Percentiles rank a stretch among this genome's conserved stretches.
These are phyloP conservation scores for Rhynchosporium graminicola DNA, from an alignment of 2,329 filamentous ascomycete genomes.

Conservation along the genomic window DNA sequence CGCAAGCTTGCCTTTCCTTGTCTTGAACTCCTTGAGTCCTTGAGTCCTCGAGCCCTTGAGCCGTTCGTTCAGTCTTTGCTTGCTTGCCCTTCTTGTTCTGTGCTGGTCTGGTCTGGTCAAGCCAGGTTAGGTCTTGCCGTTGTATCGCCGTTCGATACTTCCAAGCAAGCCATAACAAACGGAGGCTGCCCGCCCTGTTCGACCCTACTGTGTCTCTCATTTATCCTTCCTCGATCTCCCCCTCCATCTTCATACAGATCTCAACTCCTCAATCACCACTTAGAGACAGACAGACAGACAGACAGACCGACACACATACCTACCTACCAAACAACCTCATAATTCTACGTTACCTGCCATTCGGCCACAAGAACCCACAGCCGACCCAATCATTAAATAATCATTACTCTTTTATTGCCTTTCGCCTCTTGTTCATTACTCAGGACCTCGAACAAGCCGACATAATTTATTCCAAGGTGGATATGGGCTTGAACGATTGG, in stretches of 20 bases:
- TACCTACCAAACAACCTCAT: no score
- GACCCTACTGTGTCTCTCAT: background rate
- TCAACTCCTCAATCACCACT: background rate
- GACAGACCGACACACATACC: background rate
- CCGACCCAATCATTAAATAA: no score
- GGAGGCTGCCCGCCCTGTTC: background rate
- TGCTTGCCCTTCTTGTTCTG: background rate
- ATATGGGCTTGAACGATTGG: constrained; percentile 16
- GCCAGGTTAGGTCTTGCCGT: background rate
- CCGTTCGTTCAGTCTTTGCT: background rate
- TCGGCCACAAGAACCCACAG: background rate
- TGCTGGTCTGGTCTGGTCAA: background rate
- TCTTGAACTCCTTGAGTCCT: background rate
- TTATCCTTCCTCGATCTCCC: background rate
- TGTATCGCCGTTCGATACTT: background rate
- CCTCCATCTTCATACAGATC: background rate
- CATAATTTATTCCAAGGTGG: background rate
- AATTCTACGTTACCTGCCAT: background rate
- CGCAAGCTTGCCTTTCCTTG: background rate
- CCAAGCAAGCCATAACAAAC: constrained; percentile 6
- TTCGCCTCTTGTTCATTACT: background rate
- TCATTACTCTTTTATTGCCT: background rate
- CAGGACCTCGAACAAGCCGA: constrained; percentile 5
- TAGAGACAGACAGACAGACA: background rate
- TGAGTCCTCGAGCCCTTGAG: no score